Evolutionary conservation across 2,329 filamentous ascomycete genomes (phyloP).

Genomic region (Fusarium lateritium): DNA sequence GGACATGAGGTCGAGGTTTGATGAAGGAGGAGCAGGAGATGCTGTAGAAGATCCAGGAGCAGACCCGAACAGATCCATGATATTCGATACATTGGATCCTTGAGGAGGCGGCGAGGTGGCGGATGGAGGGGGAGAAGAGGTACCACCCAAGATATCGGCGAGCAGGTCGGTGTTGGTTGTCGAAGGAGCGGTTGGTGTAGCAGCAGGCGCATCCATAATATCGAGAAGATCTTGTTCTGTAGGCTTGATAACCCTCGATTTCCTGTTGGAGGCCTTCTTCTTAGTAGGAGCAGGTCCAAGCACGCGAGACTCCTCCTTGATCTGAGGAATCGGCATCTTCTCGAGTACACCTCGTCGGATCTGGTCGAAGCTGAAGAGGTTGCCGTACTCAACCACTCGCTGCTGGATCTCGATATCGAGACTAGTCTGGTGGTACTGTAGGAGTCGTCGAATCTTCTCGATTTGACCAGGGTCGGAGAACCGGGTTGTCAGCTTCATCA

Average conservation of each 20-base stretch:
- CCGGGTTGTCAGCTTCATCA: constrained; percentile 95
- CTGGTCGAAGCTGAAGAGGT: constrained; percentile 91
- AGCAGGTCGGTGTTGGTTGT: constrained; percentile 87
- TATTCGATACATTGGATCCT: constrained; percentile 74
- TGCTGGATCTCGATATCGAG: constrained; percentile 97
- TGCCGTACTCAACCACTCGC: constrained; percentile 93
- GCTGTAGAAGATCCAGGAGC: constrained; percentile 56
- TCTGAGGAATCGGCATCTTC: constrained; percentile 98
- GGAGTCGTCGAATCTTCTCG: constrained; percentile 84
- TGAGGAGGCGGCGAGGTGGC: constrained; percentile 64
- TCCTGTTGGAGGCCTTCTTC: constrained; percentile 79
- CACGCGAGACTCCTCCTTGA: constrained; percentile 93
- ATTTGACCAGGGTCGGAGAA: constrained; percentile 88
- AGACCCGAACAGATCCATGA: constrained; percentile 89
- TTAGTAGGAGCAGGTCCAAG: constrained; percentile 84
- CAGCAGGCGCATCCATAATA: constrained; percentile 83
- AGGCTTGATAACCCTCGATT: constrained; percentile 83
- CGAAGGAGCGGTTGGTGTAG: constrained; percentile 65
- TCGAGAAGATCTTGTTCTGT: constrained; percentile 94
- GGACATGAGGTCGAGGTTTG: constrained; percentile 66
- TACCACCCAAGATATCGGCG: constrained; percentile 90
- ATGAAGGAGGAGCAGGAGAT: constrained; percentile 57
- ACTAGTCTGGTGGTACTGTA: constrained; percentile 85
- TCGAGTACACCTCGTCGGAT: constrained; percentile 92
- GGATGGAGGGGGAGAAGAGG: constrained; percentile 62